Base-by-base conservation (phyloP, 352 stramenopile species). In the Phytopythium montanum region DNA sequence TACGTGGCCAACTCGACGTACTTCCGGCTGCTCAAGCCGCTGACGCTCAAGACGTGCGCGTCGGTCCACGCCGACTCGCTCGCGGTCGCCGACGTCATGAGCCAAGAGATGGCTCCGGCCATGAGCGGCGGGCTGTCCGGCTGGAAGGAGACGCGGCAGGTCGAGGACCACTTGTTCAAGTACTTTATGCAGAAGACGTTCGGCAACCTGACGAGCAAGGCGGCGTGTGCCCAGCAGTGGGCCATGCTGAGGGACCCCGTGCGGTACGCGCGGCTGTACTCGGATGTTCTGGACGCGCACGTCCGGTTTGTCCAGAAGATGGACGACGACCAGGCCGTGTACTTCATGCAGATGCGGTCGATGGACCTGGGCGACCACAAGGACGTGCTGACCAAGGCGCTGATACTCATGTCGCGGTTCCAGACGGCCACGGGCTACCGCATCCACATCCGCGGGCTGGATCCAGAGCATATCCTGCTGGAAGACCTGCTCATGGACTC, bases 1-100 rank as follows among this genome's bases (percentile, higher is more conserved):
- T 74, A 74, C 44, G 26, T 74, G 8, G 63, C 64, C 46, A 65
- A 74, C 48, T 71, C 63, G 49, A 65, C 60, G 8, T 68, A 71
- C 53, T 74, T 74, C 60, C 50, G 66, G 39, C 42, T 74, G 14
- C 60, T 74, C n/a, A 66, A 65, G 49, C 67, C 67, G 12, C 59
- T 74, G 36, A 64, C 67, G n/a, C 21, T 48, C 21, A 49, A 59
- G 18, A 60, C 69, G 52, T 74, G 67, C 48, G 56, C 60, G n/a
- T 45, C 38, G 19, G 42, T 70, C 34, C 25, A 65, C 36, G 62
- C 13, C 21, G 23, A 65, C 12, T 68, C 59, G 5, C 8, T 70
- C 4, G 59, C 10, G 29, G n/a, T 46, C n/a, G 69, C 70, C 12
- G 55, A 36, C 38, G 45, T 51, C 4, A 57, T 56, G 26, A 64